Evolutionary conservation across 1,284 basidiomycete species (phyloP).

Genomic region (Ceratobasidium sp.): DNA sequence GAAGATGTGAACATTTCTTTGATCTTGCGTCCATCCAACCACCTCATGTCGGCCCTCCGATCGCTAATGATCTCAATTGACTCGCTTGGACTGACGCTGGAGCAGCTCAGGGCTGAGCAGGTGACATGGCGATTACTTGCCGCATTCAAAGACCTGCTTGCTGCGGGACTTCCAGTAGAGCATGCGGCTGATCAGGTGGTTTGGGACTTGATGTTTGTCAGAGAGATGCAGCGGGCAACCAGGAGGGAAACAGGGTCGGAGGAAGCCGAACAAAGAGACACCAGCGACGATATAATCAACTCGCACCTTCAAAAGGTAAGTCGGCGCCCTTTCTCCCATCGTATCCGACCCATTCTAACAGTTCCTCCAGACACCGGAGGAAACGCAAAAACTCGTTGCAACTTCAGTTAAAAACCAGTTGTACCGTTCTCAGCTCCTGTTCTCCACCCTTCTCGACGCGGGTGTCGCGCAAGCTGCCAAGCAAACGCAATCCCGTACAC

Average conservation of each 20-base stretch:
- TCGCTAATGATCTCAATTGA: conserved; percentile 68
- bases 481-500: conserved; percentile 44
- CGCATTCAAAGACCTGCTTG: conserved; percentile 30
- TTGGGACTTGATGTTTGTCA: conserved; percentile 66
- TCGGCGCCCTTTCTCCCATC: neutral
- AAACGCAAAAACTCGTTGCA: conserved; percentile 55
- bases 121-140: conserved; percentile 55
- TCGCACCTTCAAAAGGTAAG: conserved; percentile 32
- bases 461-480: conserved; percentile 32
- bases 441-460: conserved; percentile 49
- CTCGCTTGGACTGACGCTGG: conserved; percentile 60
- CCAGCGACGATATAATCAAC: conserved; percentile 16
- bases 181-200: conserved; percentile 53
- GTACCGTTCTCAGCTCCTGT: conserved; percentile 53
- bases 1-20: conserved; percentile 49
- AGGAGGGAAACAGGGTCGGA: conserved; percentile 55
- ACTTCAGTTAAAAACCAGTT: conserved; percentile 57
- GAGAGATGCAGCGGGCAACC: conserved; percentile 58
- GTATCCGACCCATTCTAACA: conserved; percentile 53
- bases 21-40: conserved; percentile 64
- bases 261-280: conserved; percentile 1
- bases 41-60: conserved; percentile 67
- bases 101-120: conserved; percentile 55
- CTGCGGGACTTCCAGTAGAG: conserved; percentile 47
- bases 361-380: conserved; percentile 52